phyloP scores from a whole-genome alignment of 768 basidiomycete genomes.

The Lactarius akahatsu region DNA sequence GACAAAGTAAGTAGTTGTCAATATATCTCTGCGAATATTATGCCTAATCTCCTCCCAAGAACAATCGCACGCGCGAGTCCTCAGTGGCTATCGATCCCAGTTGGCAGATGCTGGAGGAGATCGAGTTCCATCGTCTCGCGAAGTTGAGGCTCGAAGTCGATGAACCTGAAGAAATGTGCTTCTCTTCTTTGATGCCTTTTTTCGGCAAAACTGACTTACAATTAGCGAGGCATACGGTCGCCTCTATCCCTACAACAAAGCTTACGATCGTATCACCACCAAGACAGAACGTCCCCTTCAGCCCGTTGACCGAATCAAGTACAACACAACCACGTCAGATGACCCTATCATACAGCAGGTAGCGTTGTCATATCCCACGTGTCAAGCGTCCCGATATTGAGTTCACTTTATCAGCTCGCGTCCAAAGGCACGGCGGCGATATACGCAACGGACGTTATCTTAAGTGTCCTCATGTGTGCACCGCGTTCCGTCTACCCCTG shows the following conservation, averaged over 20 bases:
- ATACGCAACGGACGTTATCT: slow-evolving; percentile 93
- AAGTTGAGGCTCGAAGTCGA: slow-evolving; percentile 95
- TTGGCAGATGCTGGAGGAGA: slow-evolving; percentile 96
- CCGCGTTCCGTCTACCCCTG: slow-evolving; percentile 95
- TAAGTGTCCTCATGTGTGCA: slow-evolving; percentile 94
- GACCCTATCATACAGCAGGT: slow-evolving; percentile 96
- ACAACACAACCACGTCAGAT: slow-evolving; percentile 97
- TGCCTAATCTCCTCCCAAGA: slow-evolving; percentile 42
- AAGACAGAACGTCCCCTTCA: slow-evolving; percentile 90
- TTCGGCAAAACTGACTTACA: slow-evolving; percentile 9
- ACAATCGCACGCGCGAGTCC: slow-evolving; percentile 82
- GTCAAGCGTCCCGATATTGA: slow-evolving; percentile 11
- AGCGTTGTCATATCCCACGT: slow-evolving; percentile 27
- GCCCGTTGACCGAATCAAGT: slow-evolving; percentile 90
- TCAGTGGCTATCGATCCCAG: slow-evolving; percentile 89
- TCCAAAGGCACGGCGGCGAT: slow-evolving; percentile 78
- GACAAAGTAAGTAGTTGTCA: slow-evolving; percentile 63
- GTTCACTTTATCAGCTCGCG: slow-evolving; percentile 56
- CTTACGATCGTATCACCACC: slow-evolving; percentile 93
- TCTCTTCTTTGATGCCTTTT: slow-evolving; percentile 22
- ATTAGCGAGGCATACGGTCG: slow-evolving; percentile 83
- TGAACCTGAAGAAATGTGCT: slow-evolving; percentile 86
- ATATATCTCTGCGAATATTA: neutral
- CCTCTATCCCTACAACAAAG: slow-evolving; percentile 88
- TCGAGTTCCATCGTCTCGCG: slow-evolving; percentile 88